Evolutionary conservation across 176 grass and related monocot species (phyloP).

Genomic region (Aegilops sharonensis): DNA sequence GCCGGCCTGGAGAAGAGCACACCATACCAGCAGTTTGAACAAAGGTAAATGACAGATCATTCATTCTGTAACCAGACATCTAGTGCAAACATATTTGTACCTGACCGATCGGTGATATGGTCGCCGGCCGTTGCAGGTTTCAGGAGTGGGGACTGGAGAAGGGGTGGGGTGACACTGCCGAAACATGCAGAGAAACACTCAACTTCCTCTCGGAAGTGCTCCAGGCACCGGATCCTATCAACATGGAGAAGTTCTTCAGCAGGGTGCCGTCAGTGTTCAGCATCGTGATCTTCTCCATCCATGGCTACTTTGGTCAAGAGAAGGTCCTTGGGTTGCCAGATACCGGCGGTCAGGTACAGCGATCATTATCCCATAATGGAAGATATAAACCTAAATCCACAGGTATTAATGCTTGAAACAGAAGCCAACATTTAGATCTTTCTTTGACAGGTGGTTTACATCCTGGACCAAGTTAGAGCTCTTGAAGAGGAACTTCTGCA

Average conservation of each 20-base stretch:
- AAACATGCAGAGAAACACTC: constrained; percentile 70
- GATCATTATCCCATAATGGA: background rate
- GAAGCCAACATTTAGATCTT: background rate
- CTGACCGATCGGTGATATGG: background rate
- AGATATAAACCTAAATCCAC: constrained; percentile 8
- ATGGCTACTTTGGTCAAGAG: constrained; percentile 97
- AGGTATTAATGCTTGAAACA: background rate
- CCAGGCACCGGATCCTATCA: constrained; percentile 86
- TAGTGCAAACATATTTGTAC: background rate
- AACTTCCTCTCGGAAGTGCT: constrained; percentile 92
- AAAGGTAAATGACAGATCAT: constrained; percentile 40
- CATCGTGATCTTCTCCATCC: constrained; percentile 82
- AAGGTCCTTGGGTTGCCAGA: constrained; percentile 97
- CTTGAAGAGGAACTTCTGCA: constrained; percentile 84
- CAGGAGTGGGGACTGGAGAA: constrained; percentile 97
- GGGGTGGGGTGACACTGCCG: constrained; percentile 88
- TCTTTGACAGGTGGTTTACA: constrained; percentile 76
- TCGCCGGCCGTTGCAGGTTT: constrained; percentile 42
- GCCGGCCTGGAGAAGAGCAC: constrained; percentile 59
- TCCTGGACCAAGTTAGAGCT: constrained; percentile 92
- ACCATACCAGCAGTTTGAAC: constrained; percentile 76
- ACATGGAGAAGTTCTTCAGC: constrained; percentile 89
- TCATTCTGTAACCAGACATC: background rate
- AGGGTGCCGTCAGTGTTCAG: constrained; percentile 74
- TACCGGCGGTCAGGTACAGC: constrained; percentile 80